These are phyloP conservation scores for Amaranthus tricolor DNA, from an alignment of 179 eudicot species.

Conservation along the genomic window DNA sequence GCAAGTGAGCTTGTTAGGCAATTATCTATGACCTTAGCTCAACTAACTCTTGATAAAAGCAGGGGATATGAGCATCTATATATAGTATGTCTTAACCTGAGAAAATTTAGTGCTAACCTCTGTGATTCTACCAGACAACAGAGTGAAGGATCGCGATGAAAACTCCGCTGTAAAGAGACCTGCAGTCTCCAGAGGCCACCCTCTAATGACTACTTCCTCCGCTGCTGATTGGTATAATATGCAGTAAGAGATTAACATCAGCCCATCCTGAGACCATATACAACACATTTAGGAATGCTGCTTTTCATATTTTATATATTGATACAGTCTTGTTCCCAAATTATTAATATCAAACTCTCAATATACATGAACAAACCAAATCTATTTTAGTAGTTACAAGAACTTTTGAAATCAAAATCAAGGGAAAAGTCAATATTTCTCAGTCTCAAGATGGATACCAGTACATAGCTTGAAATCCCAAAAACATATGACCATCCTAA, in stretches of 20 bases:
- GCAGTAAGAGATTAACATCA: constrained; percentile 52
- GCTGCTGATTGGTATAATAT: constrained; percentile 43
- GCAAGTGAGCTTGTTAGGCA: neutral
- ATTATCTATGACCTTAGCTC: neutral
- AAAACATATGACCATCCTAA: too few relatives aligned
- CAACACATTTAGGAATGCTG: neutral
- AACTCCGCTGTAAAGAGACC: constrained; percentile 70
- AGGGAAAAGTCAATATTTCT: too few relatives aligned
- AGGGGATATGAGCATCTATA: neutral
- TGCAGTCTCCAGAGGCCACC: constrained; percentile 80
- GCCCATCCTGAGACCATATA: constrained; percentile 47
- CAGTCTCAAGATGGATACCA: too few relatives aligned
- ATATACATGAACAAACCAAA: neutral
- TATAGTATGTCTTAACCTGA: neutral
- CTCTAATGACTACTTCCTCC: constrained; percentile 71
- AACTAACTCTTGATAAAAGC: neutral
- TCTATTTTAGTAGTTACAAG: too few relatives aligned
- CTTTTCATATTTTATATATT: neutral
- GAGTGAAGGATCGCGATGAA: constrained; percentile 47
- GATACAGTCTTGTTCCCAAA: neutral
- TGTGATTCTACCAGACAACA: constrained; percentile 58
- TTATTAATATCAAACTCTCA: neutral
- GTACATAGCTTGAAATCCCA: too few relatives aligned
- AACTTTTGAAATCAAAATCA: too few relatives aligned
- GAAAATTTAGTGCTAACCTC: constrained; percentile 42